Evolutionary conservation across 371 early-diverging fungal species (phyloP).

Genomic region (Syncephalastrum sp.): DNA sequence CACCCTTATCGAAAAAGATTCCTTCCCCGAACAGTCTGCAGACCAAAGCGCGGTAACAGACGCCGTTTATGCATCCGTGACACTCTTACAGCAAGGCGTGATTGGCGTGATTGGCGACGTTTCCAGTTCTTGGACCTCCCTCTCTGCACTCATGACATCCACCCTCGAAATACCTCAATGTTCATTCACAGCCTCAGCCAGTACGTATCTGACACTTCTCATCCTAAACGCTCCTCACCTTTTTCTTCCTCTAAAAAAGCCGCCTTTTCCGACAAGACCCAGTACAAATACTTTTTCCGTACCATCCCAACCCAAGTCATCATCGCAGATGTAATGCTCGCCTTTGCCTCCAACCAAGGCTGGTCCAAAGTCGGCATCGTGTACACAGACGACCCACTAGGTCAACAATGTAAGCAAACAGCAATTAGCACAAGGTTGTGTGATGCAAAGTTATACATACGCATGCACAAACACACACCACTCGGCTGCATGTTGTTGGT

Average conservation of each 20-base stretch:
- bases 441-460: too few species aligned
- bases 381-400: slow-evolving; percentile 46
- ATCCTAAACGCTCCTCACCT: not conserved
- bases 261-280: slow-evolving; percentile 43
- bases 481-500: too few species aligned
- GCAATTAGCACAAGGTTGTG: not conserved
- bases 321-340: slow-evolving; percentile 47
- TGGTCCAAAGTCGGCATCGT: slow-evolving; percentile 51
- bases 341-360: slow-evolving; percentile 35
- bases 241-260: slow-evolving; percentile 16
- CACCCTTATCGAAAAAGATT: slow-evolving; percentile 60
- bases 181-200: slow-evolving; percentile 50
- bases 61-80: slow-evolving; percentile 61
- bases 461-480: too few species aligned
- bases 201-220: slow-evolving; percentile 15
- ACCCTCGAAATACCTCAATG: slow-evolving; percentile 54
- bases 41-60: slow-evolving; percentile 46
- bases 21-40: slow-evolving; percentile 51
- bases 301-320: slow-evolving; percentile 52
- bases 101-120: slow-evolving; percentile 61
- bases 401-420: slow-evolving; percentile 44
- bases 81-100: slow-evolving; percentile 52
- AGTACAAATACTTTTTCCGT: slow-evolving; percentile 52
- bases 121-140: slow-evolving; percentile 50
- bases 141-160: slow-evolving; percentile 55